A percentile compares a stretch with the other conserved stretches of the same genome.
phyloP scores from a whole-genome alignment of 2,329 filamentous ascomycete genomes.

The Curvularia lunata region DNA sequence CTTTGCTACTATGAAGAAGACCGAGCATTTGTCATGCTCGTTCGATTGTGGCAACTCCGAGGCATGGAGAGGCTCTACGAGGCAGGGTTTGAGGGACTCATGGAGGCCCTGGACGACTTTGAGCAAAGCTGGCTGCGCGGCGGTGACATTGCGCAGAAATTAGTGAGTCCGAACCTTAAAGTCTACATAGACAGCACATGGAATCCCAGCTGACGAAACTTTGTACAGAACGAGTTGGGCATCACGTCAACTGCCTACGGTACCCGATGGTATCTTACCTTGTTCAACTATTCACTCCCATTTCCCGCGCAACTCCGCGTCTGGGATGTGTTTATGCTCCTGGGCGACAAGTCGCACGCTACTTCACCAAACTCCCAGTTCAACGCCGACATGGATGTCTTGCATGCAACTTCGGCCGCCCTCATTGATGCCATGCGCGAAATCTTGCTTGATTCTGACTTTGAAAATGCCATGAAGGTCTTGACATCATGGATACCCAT shows the following conservation, averaged over 20 bases:
- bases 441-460: conserved; percentile 88
- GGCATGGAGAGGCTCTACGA: conserved; percentile 85
- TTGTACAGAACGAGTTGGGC: conserved; percentile 69
- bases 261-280: conserved; percentile 93
- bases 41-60: conserved; percentile 89
- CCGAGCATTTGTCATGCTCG: conserved; percentile 91
- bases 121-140: conserved; percentile 80
- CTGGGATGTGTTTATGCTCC: conserved; percentile 97
- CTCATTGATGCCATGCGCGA: conserved; percentile 89
- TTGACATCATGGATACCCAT: conserved; percentile 93
- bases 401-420: conserved; percentile 89
- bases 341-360: conserved; percentile 72
- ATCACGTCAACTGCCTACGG: conserved; percentile 93
- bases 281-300: conserved; percentile 96
- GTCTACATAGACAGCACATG: background rate
- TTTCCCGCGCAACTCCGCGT: conserved; percentile 93
- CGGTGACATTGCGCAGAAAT: conserved; percentile 78
- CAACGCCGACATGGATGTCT: conserved; percentile 75
- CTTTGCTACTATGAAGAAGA: conserved; percentile 98
- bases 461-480: conserved; percentile 97
- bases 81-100: conserved; percentile 82
- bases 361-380: conserved; percentile 43
- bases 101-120: conserved; percentile 84
- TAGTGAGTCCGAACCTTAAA: conserved; percentile 64
- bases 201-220: conserved; percentile 26